phyloP scores from a whole-genome alignment of 2,329 filamentous ascomycete genomes.

The Xylaria sp. region DNA sequence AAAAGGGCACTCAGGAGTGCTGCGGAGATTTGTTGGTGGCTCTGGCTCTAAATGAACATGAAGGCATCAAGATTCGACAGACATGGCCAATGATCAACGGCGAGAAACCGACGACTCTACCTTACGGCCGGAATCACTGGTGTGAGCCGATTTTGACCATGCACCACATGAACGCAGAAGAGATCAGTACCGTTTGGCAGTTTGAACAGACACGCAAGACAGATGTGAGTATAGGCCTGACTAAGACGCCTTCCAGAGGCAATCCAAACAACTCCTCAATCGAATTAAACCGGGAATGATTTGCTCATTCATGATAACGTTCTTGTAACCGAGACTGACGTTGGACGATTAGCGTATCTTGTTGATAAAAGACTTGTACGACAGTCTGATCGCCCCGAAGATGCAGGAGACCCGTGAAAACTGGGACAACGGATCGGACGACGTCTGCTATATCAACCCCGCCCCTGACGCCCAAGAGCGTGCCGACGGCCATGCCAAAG shows the following conservation, averaged over 20 bases:
- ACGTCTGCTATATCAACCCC: conserved; percentile 58
- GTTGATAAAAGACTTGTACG: conserved; percentile 62
- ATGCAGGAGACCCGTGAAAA: conserved; percentile 57
- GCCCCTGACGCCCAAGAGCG: conserved; percentile 52
- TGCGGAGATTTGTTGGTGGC: conserved; percentile 65
- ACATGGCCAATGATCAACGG: conserved; percentile 66
- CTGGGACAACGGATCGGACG: conserved; percentile 66
- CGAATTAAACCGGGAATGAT: neutral
- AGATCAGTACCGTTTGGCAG: conserved; percentile 64
- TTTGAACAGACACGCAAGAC: conserved; percentile 62
- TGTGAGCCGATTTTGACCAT: conserved; percentile 68
- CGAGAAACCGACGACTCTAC: conserved; percentile 64
- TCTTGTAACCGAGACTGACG: conserved; percentile 27
- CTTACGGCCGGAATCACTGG: conserved; percentile 62
- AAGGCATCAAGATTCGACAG: conserved; percentile 56
- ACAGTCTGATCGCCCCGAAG: conserved; percentile 59
- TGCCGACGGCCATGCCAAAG: conserved; percentile 49
- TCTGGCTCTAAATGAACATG: conserved; percentile 59
- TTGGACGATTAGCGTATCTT: conserved; percentile 53
- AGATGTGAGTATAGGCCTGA: conserved; percentile 51
- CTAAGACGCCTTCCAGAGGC: neutral
- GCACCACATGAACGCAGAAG: conserved; percentile 65
- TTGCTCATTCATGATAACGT: neutral
- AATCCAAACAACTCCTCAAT: neutral
- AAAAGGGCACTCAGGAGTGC: conserved; percentile 57